These are phyloP conservation scores for Aspergillus neotritici DNA, from an alignment of 2,329 filamentous ascomycete species.

Conservation along the genomic window DNA sequence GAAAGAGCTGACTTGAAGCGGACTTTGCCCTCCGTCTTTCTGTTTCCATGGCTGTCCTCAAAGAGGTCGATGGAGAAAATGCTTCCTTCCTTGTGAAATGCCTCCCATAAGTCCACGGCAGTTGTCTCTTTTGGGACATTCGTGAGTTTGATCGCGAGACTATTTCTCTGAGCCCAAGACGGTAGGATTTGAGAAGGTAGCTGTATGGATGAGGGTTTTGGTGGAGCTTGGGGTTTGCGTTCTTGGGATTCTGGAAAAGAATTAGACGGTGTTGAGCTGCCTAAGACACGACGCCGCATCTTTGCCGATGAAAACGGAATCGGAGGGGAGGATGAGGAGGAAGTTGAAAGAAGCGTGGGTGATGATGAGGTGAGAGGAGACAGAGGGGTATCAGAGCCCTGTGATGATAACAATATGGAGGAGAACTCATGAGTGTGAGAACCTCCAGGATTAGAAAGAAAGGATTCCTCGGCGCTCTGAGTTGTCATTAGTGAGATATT, in stretches of 20 bases:
- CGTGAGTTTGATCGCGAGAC: conserved; percentile 32
- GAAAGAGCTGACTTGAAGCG: conserved; percentile 44
- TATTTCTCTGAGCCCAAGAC: conserved; percentile 38
- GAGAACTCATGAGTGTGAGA: no score
- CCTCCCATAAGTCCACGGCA: conserved; percentile 44
- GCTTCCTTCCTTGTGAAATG: conserved; percentile 49
- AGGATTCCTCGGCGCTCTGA: background rate
- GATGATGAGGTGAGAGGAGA: background rate
- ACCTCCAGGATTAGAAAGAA: no score
- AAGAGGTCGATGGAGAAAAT: conserved; percentile 55
- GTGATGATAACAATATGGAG: background rate
- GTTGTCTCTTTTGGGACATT: conserved; percentile 31
- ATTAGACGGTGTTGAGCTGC: background rate
- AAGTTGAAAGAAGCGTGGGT: background rate
- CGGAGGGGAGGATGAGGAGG: background rate
- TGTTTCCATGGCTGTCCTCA: conserved; percentile 38
- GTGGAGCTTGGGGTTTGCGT: background rate
- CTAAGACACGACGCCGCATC: no score
- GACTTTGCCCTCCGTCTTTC: conserved; percentile 44
- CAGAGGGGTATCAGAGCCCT: background rate
- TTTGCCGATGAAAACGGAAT: no score
- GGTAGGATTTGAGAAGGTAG: conserved; percentile 10
- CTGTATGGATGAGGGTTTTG: background rate
- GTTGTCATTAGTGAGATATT: no score
- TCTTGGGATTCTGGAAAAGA: background rate